phyloP scores from a whole-genome alignment of 2,329 filamentous ascomycete species.

The Aspergillus floridensis region DNA sequence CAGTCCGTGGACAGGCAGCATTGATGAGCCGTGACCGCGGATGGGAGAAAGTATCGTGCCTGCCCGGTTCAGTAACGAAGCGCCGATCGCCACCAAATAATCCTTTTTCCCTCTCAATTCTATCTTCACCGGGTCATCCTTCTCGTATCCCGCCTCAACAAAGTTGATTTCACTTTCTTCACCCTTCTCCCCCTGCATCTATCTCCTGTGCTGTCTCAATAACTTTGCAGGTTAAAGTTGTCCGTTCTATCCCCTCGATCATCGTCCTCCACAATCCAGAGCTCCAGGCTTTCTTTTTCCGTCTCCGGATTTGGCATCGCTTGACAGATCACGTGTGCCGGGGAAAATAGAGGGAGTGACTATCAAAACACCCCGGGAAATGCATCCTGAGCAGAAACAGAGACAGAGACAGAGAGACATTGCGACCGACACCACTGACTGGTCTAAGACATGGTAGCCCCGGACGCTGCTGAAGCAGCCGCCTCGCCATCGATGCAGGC shows the following conservation, averaged over 20 bases:
- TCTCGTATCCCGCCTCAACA: background rate
- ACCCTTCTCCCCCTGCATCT: background rate
- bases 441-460: background rate
- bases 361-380: background rate
- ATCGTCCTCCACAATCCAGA: background rate
- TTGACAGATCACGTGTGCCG: slow-evolving; percentile 1
- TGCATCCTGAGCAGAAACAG: background rate
- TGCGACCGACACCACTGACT: background rate
- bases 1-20: background rate
- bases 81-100: background rate
- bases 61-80: background rate
- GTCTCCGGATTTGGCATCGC: background rate
- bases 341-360: background rate
- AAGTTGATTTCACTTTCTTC: background rate
- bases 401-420: background rate
- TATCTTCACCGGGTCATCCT: background rate
- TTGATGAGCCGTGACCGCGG: background rate
- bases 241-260: background rate
- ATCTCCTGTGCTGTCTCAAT: background rate
- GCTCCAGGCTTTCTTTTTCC: background rate
- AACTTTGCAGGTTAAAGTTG: background rate
- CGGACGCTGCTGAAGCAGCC: background rate
- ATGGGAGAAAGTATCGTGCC: background rate
- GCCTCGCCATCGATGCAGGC: background rate
- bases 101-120: background rate